Base-by-base conservation (phyloP, 208 protist species). In the Leishmania tropica region DNA sequence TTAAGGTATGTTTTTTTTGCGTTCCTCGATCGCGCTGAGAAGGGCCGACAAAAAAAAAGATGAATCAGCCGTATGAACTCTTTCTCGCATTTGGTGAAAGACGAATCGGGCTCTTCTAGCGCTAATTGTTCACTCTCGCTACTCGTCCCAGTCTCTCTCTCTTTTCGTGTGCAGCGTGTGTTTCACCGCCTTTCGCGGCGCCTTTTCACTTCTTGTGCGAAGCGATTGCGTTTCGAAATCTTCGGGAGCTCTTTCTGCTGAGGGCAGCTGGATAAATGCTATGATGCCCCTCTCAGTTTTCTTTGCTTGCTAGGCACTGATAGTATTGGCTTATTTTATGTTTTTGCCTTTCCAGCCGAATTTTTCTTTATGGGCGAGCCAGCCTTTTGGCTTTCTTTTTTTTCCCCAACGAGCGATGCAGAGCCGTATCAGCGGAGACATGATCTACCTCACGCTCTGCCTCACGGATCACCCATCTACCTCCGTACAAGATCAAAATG, bases 321-420 rank as follows among this genome's bases (percentile, higher is more conserved):
- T 73, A n/a, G 24, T 53, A 24, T 35, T 48, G n/a, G 0, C 37
- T 51, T 53, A 0, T 8, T 72, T 0, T 37, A 0, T 53, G 24
- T 5, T 48, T 53, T n/a, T 15, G 10, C 28, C 5, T 28, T 28
- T 42, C 8, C 28, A 31, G 68, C 35, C 37, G 67, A 31, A 40
- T 0, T 45, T 81, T 76, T 78, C 54, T 76, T n/a, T 78, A 5
- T 47, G 24, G 3, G 47, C 21, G 53, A 47, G 6, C 42, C 10
- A 7, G 31, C 51, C 28, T 56, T 70, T 79, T 70, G 53, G 77
- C 74, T 64, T 75, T 51, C 70, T 80, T 80, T 37, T 58, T 10
- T 35, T 78, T 85, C 60, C 68, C 47, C 40, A 5, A 51, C 13
- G 21, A 2, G 53, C 17, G 72, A 76, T 76, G 48, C 21, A 48